Percentiles rank a stretch among this genome's conserved stretches.
Evolutionary conservation across 164 flowering plant species (phyloP).

Genomic region (grape (Vitis vinifera)): DNA sequence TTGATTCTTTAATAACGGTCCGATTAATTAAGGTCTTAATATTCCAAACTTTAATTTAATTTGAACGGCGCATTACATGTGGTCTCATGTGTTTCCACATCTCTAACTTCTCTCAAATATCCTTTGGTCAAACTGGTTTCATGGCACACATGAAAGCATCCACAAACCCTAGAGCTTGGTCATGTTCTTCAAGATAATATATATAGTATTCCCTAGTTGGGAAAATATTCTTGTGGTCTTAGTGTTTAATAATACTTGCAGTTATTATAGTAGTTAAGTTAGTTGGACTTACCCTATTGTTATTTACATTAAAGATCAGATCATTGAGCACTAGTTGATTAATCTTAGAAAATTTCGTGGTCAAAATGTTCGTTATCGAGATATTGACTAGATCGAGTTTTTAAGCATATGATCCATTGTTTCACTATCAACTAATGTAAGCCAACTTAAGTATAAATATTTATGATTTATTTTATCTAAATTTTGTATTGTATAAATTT

Average conservation of each 20-base stretch:
- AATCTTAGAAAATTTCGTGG: too few species aligned
- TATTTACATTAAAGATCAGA: too few species aligned
- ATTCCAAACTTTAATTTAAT: background rate
- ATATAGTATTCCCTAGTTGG: conserved; percentile 8
- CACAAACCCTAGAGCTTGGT: conserved; percentile 8
- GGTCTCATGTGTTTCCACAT: conserved; percentile 47
- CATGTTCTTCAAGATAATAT: conserved; percentile 15
- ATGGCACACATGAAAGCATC: conserved; percentile 13
- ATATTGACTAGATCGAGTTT: too few species aligned
- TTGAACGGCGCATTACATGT: conserved; percentile 36
- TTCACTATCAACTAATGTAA: too few species aligned
- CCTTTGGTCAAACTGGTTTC: conserved; percentile 19
- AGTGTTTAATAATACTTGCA: background rate
- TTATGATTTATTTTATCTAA: too few species aligned
- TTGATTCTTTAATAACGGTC: conserved; percentile 9
- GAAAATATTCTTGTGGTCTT: conserved; percentile 1
- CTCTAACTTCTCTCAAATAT: conserved; percentile 3
- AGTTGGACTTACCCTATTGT: conserved; percentile 3
- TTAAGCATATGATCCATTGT: too few species aligned
- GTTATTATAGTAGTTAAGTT: conserved; percentile 27
- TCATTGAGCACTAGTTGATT: too few species aligned
- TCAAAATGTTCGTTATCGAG: too few species aligned
- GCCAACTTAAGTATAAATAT: too few species aligned
- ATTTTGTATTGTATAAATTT: too few species aligned
- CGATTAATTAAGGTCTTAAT: conserved; percentile 7